Evolutionary conservation across 2,329 filamentous ascomycete genomes (phyloP).

Genomic region (Cryoendolithus antarcticus): DNA sequence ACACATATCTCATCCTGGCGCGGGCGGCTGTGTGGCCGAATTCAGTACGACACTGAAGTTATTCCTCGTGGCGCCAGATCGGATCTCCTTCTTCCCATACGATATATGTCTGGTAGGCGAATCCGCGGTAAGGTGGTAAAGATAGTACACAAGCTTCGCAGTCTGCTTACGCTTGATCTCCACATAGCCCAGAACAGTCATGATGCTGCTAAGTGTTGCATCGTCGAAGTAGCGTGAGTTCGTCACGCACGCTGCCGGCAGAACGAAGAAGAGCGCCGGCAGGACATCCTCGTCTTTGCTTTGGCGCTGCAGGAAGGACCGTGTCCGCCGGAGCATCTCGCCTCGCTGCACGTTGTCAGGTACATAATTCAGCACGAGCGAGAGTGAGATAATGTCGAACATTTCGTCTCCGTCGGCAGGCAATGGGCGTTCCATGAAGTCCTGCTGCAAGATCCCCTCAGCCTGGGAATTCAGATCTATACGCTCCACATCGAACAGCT

Average conservation of each 20-base stretch:
- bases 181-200: conserved; percentile 63
- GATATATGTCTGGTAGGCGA: conserved; percentile 8
- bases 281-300: conserved; percentile 27
- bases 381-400: conserved; percentile 87
- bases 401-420: conserved; percentile 40
- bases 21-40: background rate
- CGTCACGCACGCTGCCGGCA: conserved; percentile 74
- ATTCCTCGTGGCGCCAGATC: conserved; percentile 65
- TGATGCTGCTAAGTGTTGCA: conserved; percentile 55
- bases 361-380: conserved; percentile 88
- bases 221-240: conserved; percentile 88
- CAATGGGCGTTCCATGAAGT: conserved; percentile 82
- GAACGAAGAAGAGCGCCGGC: conserved; percentile 72
- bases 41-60: conserved; percentile 75
- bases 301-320: conserved; percentile 49
- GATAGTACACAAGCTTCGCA: conserved; percentile 73
- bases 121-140: conserved; percentile 52
- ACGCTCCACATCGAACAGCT: conserved; percentile 58
- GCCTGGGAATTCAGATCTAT: conserved; percentile 88
- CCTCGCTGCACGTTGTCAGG: conserved; percentile 63
- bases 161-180: conserved; percentile 58
- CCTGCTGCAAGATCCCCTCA: conserved; percentile 68
- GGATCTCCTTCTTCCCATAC: conserved; percentile 64
- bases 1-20: too few species aligned
- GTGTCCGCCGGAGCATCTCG: conserved; percentile 69